Base-by-base conservation (phyloP, 2,329 filamentous ascomycete species). In the Cercospora citrullina region DNA sequence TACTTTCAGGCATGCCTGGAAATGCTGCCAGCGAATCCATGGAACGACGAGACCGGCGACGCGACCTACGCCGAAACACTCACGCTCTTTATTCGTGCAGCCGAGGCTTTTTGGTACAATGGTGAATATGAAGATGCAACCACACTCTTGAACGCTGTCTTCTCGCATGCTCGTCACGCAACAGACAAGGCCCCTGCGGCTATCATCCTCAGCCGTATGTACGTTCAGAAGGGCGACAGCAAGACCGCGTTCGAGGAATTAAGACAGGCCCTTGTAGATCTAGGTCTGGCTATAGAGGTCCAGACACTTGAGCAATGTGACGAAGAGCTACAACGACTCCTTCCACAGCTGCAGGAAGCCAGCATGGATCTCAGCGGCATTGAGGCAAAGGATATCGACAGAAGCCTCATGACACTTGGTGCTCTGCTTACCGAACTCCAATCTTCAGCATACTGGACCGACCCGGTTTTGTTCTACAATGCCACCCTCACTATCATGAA, bases 11-110 rank as follows among this genome's bases (percentile, higher is more conserved):
- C 89, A 64, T 93, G 92, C 60, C 85, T 97, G 57, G 84, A 85
- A 9, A 84, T 98, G n/a, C 84, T 98, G 14, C 93, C 96, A 76
- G 83, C 90, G 6, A 82, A 91, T 63, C 89, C 91, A 0, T 98
- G 94, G 94, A 84, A 87, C 51, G 89, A 91, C 31, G 59, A 68
- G 6, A 79, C 81, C 14, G 84, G 87, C 5, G 94, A 97, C 76
- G 90, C 91, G 0, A 90, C 88, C 57, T 97, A 97, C 74, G 89
- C 93, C 10, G 94, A 98, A 80, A 96, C 93, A 0, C 84, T 96
- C 69, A 89, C 90, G 69, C 83, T 96, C 2, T 89, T 92, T 77
- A 88, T 93, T 4, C 88, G 91, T 63, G 88, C 92, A 4, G 91
- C 93, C 3, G 93, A 97, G 77, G 93, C 92, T 76, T 90, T 92